Conservation (phyloP, 305 asterid species). For the Solanum chacoense region DNA sequence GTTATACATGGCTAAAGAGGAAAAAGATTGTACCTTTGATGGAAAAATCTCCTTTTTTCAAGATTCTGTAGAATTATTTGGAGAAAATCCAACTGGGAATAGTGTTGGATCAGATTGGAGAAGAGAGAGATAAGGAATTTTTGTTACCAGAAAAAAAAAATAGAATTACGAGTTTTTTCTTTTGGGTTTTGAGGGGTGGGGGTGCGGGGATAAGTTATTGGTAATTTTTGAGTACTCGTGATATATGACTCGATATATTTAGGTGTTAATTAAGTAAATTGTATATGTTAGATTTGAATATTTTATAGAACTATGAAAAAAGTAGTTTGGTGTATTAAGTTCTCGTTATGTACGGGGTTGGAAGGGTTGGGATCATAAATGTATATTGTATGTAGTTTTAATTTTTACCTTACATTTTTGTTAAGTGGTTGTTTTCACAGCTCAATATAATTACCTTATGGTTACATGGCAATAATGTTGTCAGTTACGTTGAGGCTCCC, state of each 20-base stretch:
- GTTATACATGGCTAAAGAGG: constrained; percentile 40
- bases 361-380: background rate
- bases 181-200: background rate
- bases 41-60: constrained; percentile 6
- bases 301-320: background rate
- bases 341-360: background rate
- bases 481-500: background rate
- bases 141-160: background rate
- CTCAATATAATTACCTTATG: background rate
- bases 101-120: constrained; percentile 6
- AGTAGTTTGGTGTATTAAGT: background rate
- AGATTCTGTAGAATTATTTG: background rate
- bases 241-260: background rate
- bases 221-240: background rate
- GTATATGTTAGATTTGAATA: background rate
- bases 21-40: constrained; percentile 16
- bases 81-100: background rate
- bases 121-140: background rate
- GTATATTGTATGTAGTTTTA: background rate
- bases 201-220: background rate
- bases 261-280: background rate
- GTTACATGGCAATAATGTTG: background rate
- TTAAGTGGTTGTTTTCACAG: background rate
- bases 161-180: background rate
- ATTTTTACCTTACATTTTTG: too few relatives aligned